Conservation (phyloP, 2,329 filamentous ascomycete genomes). For the Alternaria arbusti region DNA sequence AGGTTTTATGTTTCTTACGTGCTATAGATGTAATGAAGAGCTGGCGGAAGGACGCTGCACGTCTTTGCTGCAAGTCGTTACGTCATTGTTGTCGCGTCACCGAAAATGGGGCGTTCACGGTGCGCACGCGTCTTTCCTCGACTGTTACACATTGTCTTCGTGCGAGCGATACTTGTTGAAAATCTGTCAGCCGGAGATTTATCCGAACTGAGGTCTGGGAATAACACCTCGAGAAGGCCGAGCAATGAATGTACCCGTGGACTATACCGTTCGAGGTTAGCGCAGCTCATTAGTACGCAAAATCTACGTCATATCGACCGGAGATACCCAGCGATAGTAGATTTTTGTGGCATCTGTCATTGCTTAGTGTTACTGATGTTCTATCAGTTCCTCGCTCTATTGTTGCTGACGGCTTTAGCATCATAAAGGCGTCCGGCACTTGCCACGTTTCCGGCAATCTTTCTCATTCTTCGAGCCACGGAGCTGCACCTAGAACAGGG, state of each 20-base stretch:
- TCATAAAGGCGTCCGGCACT: neutral
- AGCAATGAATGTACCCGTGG: neutral
- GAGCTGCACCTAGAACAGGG: neutral
- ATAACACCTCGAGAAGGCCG: neutral
- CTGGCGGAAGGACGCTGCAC: neutral
- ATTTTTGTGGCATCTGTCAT: neutral
- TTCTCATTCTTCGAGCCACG: neutral
- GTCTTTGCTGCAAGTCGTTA: neutral
- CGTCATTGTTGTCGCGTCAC: neutral
- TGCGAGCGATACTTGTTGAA: neutral
- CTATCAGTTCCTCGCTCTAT: too few relatives aligned
- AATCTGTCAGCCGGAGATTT: neutral
- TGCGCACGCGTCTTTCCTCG: neutral
- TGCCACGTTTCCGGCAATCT: neutral
- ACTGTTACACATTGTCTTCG: neutral
- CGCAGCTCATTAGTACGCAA: neutral
- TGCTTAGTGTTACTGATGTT: neutral
- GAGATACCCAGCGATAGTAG: neutral
- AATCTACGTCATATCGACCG: slow-evolving; percentile 6
- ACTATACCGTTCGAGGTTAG: slow-evolving; percentile 1
- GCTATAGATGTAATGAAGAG: neutral
- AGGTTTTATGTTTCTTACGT: neutral
- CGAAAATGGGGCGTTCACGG: neutral
- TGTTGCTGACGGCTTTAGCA: neutral
- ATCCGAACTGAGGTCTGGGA: slow-evolving; percentile 1